A percentile compares a stretch with the other conserved stretches of the same genome.
These are phyloP conservation scores for Fusarium nanum DNA, from an alignment of 2,329 filamentous ascomycete species.

Conservation along the genomic window DNA sequence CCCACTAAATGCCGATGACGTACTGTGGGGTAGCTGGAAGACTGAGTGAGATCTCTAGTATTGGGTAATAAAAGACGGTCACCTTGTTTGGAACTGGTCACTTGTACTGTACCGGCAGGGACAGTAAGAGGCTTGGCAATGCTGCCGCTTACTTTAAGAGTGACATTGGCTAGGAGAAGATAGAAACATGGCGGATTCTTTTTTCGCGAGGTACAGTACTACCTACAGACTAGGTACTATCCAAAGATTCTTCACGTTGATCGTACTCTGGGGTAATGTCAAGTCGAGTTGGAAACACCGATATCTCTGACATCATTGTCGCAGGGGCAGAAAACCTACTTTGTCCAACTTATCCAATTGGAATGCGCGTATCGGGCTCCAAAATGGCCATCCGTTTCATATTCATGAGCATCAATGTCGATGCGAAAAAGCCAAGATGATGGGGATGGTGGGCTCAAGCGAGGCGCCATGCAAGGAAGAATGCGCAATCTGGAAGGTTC, in stretches of 20 bases:
- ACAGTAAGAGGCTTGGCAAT: not conserved
- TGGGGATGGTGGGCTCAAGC: not conserved
- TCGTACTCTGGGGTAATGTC: conserved; percentile 2
- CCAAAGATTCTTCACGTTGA: not conserved
- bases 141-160: not conserved
- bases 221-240: not conserved
- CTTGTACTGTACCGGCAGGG: not conserved
- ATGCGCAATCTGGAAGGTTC: conserved; percentile 11
- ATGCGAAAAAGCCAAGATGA: not conserved
- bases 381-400: not conserved
- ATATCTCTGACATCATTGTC: conserved; percentile 35
- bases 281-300: not conserved
- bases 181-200: not conserved
- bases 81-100: not conserved
- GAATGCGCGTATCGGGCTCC: not conserved
- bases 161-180: not conserved
- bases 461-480: conserved; percentile 11
- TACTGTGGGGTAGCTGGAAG: conserved; percentile 34
- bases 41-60: not conserved
- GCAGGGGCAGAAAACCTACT: not conserved
- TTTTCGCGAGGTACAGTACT: not conserved
- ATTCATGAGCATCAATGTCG: not conserved
- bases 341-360: not conserved
- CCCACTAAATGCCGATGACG: conserved; percentile 33
- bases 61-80: not conserved